Base-by-base conservation (phyloP, 2,329 filamentous ascomycete genomes). In the Lizonia empirigonia region DNA sequence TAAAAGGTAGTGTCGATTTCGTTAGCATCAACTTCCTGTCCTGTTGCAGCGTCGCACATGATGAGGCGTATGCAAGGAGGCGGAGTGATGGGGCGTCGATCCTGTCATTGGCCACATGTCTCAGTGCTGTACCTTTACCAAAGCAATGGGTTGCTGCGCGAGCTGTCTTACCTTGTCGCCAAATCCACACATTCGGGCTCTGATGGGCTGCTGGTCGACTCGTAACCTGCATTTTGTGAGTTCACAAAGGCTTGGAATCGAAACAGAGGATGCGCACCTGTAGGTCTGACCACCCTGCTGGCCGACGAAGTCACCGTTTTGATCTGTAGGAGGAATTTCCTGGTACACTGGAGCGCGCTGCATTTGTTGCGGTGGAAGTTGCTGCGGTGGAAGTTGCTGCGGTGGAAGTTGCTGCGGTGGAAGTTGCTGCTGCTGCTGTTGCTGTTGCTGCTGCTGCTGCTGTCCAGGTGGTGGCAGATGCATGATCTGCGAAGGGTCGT, bases 151-250 rank as follows among this genome's bases (percentile, higher is more conserved):
- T 53, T 47, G 44, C 24, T 44, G 48, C 39, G 54, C 47, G 47
- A 34, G 47, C 40, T 44, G 53, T 57, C 63, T 64, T 76, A 94
- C 90, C 83, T 97, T 99, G 78, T 99, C 94, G 56, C 94, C 94
- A 77, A 97, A 99, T 7, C 94, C 94, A 77, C 94, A 99, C 94
- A 97, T 97, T 55, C 94, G 89, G 60, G 94, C 94, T 65, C 94
- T 86, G 65, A 90, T 82, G 41, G 94, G 94, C 74, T 97, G 91
- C 77, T 99, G 94, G 60, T 90, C 86, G 53, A 97, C 90, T 60
- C 87, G 80, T 41, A 96, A 82, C 55, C 86, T 50, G 34, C 23
- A 10, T 13, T 3, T 4, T 44, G 22, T 50, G 34, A 50, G 47
- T 29, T 27, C 88, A 73, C 74, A 12, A 24, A 24, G 15, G 13